Percentiles rank a stretch among this genome's conserved stretches.
Conservation (phyloP, 768 basidiomycete species). For the Pholiota microspora region DNA sequence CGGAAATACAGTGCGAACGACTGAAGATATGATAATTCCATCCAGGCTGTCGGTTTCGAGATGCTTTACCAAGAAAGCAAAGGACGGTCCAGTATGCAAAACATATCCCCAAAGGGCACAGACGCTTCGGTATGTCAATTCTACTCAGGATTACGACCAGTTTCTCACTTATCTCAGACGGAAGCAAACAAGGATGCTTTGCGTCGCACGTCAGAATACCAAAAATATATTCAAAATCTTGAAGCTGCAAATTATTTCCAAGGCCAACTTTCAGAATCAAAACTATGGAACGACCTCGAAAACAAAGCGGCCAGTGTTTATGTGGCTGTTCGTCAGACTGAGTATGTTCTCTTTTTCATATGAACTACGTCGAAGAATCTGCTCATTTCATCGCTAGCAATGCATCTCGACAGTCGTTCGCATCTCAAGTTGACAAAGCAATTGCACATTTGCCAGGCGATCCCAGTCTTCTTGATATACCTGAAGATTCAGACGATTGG, state of each 20-base stretch:
- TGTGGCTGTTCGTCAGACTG: conserved; percentile 55
- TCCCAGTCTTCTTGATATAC: conserved; percentile 21
- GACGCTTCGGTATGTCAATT: conserved; percentile 45
- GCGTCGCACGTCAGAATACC: conserved; percentile 65
- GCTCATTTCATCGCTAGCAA: conserved; percentile 35
- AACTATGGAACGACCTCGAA: conserved; percentile 73
- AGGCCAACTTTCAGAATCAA: conserved; percentile 73
- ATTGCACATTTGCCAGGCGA: conserved; percentile 40
- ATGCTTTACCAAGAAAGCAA: conserved; percentile 91
- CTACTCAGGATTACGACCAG: background rate
- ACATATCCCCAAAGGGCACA: conserved; percentile 32
- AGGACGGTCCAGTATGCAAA: conserved; percentile 42
- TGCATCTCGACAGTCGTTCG: conserved; percentile 71
- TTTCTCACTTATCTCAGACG: conserved; percentile 33
- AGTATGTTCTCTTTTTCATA: conserved; percentile 50
- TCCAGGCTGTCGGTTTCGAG: conserved; percentile 91
- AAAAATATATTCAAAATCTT: conserved; percentile 68
- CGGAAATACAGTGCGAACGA: background rate
- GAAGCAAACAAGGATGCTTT: conserved; percentile 68
- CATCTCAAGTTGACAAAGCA: conserved; percentile 65
- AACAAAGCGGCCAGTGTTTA: conserved; percentile 67
- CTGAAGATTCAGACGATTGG: conserved; percentile 85
- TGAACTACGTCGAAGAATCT: background rate
- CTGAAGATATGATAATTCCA: conserved; percentile 6
- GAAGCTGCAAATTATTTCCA: conserved; percentile 71